Conservation (phyloP, 2,329 filamentous ascomycete genomes). For the Fusarium sp. region DNA sequence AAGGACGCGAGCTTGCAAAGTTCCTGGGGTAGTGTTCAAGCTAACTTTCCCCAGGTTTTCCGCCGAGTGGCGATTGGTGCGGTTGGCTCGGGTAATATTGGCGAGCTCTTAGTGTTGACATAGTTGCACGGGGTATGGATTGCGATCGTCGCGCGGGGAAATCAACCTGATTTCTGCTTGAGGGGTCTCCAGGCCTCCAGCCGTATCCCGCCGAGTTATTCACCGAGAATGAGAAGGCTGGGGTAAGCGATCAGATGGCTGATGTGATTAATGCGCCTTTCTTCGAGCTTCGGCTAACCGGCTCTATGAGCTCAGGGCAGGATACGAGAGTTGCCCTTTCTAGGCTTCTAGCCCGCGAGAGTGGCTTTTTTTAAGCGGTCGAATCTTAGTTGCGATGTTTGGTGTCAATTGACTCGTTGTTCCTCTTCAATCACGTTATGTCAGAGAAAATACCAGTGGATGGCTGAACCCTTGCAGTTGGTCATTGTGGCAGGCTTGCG, state of each 20-base stretch:
- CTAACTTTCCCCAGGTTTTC: slow-evolving; percentile 43
- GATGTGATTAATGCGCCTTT: no score
- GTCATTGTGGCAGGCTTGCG: neutral
- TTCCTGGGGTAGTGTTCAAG: slow-evolving; percentile 24
- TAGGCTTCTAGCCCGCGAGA: no score
- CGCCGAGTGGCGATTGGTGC: slow-evolving; percentile 28
- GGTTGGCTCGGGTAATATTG: slow-evolving; percentile 35
- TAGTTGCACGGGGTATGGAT: slow-evolving; percentile 31
- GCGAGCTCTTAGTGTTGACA: slow-evolving; percentile 9
- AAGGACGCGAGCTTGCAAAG: slow-evolving; percentile 12
- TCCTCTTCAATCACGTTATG: no score
- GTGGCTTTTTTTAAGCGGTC: no score
- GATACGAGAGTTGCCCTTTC: no score
- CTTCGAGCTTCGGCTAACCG: no score
- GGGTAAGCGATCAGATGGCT: neutral
- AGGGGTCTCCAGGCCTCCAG: slow-evolving; percentile 3
- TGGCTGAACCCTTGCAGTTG: neutral
- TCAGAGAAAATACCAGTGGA: neutral
- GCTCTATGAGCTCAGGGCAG: no score
- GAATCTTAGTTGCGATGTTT: no score
- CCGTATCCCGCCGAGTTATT: slow-evolving; percentile 29
- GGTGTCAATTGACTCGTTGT: no score
- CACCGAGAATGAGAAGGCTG: slow-evolving; percentile 12
- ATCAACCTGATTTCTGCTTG: slow-evolving; percentile 14
- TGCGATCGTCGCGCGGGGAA: slow-evolving; percentile 45